Conservation (phyloP, 805 yeast species). For the Yarrowia deformans region DNA sequence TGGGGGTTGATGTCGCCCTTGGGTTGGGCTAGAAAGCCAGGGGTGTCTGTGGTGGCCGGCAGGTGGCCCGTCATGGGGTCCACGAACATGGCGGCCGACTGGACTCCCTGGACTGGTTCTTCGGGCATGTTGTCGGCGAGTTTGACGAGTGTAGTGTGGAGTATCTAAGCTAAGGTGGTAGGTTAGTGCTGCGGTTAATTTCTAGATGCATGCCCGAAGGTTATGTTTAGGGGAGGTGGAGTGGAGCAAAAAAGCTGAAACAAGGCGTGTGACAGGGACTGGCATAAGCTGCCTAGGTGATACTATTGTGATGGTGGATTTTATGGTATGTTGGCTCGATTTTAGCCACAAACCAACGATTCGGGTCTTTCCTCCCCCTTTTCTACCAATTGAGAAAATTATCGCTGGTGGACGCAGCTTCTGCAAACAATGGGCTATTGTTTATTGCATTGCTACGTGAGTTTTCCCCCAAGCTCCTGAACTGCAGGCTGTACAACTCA, state of each 20-base stretch:
- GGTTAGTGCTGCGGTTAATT: slow-evolving; percentile 33
- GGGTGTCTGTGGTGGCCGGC: slow-evolving; percentile 31
- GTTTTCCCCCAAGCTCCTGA: slow-evolving; percentile 12
- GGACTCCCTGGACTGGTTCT: slow-evolving; percentile 1
- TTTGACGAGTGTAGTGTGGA: not conserved
- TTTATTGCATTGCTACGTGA: slow-evolving; percentile 15
- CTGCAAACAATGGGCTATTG: slow-evolving; percentile 21
- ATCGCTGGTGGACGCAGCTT: not conserved
- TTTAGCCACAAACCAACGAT: no score
- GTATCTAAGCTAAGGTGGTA: slow-evolving; percentile 18
- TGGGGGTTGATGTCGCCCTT: slow-evolving; percentile 14
- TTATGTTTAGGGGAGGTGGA: slow-evolving; percentile 17
- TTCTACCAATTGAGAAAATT: not conserved
- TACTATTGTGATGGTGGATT: no score
- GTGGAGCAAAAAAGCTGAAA: slow-evolving; percentile 7
- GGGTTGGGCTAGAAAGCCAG: slow-evolving; percentile 2
- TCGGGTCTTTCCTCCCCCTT: not conserved
- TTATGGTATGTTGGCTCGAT: no score
- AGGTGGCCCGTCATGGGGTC: slow-evolving; percentile 37
- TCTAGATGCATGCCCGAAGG: slow-evolving; percentile 25
- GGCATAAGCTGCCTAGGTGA: not conserved
- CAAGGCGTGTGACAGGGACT: not conserved
- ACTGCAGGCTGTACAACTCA: slow-evolving; percentile 22
- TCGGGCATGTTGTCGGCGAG: slow-evolving; percentile 23
- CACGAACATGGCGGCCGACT: slow-evolving; percentile 35